These are phyloP conservation scores for Sporopachydermia quercuum DNA, from an alignment of 805 yeast species.

Conservation along the genomic window DNA sequence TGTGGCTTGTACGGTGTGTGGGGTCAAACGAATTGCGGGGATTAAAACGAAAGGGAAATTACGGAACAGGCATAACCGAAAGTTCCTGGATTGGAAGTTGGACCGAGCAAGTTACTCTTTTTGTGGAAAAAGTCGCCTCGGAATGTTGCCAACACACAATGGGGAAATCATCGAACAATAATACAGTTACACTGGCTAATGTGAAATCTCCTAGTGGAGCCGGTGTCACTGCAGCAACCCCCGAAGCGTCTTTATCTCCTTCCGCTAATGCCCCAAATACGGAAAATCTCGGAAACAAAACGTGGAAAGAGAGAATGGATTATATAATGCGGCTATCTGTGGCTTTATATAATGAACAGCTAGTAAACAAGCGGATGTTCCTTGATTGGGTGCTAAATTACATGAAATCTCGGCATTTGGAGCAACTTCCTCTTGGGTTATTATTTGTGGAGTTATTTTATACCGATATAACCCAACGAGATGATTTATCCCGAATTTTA, in stretches of 20 bases:
- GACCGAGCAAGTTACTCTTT: constrained; percentile 71
- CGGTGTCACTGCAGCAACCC: constrained; percentile 11
- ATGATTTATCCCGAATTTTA: constrained; percentile 47
- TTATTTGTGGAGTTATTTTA: constrained; percentile 55
- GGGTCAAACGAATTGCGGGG: constrained; percentile 62
- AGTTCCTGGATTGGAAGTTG: constrained; percentile 69
- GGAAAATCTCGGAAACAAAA: constrained; percentile 7
- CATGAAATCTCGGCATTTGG: constrained; percentile 25
- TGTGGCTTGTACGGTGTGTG: constrained; percentile 86
- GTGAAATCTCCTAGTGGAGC: constrained; percentile 7
- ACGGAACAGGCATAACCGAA: constrained; percentile 20
- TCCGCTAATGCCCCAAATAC: constrained; percentile 8
- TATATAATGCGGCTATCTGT: constrained; percentile 48
- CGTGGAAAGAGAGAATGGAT: constrained; percentile 36
- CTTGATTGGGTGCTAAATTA: constrained; percentile 48
- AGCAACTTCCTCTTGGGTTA: constrained; percentile 30
- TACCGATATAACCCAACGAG: constrained; percentile 43
- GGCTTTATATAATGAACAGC: constrained; percentile 50
- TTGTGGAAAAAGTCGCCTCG: constrained; percentile 33
- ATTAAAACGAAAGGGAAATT: constrained; percentile 32
- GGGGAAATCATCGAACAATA: constrained; percentile 1
- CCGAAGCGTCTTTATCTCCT: constrained; percentile 12
- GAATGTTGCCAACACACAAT: constrained; percentile 20
- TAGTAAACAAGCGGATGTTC: constrained; percentile 49
- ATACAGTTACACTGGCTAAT: background rate